Conservation (phyloP, 176 grass and related monocot species). For the Guadua angustifolia region DNA sequence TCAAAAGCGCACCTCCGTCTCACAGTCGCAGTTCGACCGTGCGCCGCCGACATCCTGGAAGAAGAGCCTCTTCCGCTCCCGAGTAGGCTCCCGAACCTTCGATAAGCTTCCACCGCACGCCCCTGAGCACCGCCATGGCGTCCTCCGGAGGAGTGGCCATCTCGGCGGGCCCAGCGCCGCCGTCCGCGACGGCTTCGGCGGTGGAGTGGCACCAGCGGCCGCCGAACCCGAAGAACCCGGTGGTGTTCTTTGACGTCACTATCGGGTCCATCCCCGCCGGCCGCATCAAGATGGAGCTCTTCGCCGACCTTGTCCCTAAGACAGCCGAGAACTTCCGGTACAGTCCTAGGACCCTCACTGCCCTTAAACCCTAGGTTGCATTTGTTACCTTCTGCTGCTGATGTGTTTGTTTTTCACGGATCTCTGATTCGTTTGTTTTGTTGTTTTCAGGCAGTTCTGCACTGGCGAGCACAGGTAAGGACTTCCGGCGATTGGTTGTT, state of each 20-base stretch:
- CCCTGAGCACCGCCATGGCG: constrained; percentile 43
- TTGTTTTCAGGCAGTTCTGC: constrained; percentile 86
- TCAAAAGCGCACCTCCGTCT: not conserved
- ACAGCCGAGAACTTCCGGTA: constrained; percentile 96
- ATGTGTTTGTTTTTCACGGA: constrained; percentile 12
- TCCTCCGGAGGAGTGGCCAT: constrained; percentile 44
- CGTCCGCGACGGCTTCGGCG: constrained; percentile 43
- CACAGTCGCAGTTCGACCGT: not conserved
- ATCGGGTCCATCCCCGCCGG: constrained; percentile 95
- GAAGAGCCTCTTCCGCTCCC: not conserved
- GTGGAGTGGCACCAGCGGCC: constrained; percentile 96
- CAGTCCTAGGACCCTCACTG: not conserved
- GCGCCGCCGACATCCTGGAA: constrained; percentile 22
- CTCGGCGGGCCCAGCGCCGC: constrained; percentile 50
- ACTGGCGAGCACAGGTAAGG: constrained; percentile 93
- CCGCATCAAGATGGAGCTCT: constrained; percentile 99
- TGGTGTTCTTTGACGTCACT: constrained; percentile 97
- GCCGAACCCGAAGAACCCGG: constrained; percentile 86
- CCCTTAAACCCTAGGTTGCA: constrained; percentile 43
- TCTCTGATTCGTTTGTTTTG: constrained; percentile 39
- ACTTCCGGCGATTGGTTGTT: not conserved
- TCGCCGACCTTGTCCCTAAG: constrained; percentile 84
- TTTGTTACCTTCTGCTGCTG: not conserved
- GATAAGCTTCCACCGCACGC: not conserved
- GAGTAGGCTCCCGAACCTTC: constrained; percentile 5